Conservation (phyloP, 805 yeast genomes). For the Nakazawaea molendinolei region DNA sequence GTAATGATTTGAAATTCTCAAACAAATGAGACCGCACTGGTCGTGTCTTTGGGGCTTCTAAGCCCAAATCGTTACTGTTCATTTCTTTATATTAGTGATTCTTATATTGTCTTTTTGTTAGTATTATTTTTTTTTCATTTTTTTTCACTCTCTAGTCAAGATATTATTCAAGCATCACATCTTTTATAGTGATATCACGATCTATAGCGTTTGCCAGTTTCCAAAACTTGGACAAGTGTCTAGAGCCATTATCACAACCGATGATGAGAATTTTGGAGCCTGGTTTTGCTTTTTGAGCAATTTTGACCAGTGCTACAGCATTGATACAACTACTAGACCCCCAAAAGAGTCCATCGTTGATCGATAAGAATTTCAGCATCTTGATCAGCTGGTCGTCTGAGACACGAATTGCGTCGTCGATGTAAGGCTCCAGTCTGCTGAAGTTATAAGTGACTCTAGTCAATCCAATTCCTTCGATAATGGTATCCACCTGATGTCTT, state of each 20-base stretch:
- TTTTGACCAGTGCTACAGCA: conserved; percentile 78
- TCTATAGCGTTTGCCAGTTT: conserved; percentile 46
- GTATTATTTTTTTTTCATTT: not conserved
- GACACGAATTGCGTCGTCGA: conserved; percentile 78
- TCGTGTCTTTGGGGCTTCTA: not conserved
- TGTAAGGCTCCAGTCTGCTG: conserved; percentile 54
- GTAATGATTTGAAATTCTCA: conserved; percentile 7
- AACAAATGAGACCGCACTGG: not conserved
- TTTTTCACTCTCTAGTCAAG: not conserved
- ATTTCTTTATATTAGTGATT: not conserved
- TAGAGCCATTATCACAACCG: conserved; percentile 86
- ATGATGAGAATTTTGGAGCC: conserved; percentile 74
- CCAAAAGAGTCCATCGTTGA: conserved; percentile 82
- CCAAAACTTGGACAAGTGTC: conserved; percentile 94
- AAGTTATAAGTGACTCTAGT: conserved; percentile 84
- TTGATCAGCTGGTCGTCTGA: conserved; percentile 72
- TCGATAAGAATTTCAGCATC: conserved; percentile 82
- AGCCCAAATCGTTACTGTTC: conserved; percentile 4
- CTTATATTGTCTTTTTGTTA: too few species aligned
- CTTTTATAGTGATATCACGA: conserved; percentile 29
- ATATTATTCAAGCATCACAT: conserved; percentile 22
- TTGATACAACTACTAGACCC: conserved; percentile 94
- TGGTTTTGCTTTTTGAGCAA: conserved; percentile 41
- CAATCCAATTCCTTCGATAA: conserved; percentile 90
- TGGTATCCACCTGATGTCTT: conserved; percentile 93